Evolutionary conservation across 805 yeast genomes (phyloP), one percentile per base, ranked within the genome.

Genomic region (Grigorovia humatica): DNA sequence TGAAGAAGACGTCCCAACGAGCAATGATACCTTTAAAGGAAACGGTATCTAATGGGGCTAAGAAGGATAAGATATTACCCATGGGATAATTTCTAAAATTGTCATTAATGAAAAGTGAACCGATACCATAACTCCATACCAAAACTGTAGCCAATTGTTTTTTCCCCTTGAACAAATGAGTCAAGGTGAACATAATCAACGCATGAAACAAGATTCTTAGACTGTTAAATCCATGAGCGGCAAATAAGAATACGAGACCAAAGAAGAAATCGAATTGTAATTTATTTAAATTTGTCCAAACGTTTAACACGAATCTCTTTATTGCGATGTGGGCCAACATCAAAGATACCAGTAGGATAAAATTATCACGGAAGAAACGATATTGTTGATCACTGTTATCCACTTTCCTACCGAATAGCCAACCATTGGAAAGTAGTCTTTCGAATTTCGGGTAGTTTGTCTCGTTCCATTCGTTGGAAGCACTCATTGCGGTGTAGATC

Each of bases 1-100:
- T 93, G 75, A 82, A 93, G 59, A 86, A 88, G 3, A 93, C 97
- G 64, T 93, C 97, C 99, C 99, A 93, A 59, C 98, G 76, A 17
- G 81, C 74, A 54, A 93, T 82, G 13, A 90, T 76, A 0, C 98
- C 97, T 47, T 77, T 76, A 58, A 78, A 83, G 1, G 35, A 15
- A 13, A 48, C 12, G 0, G 77, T 59, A 60, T 88, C 96, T 58
- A 86, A 66, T 41, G 77, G 69, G 0, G 72, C 64, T n/a, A 86
- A 65, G 1, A 59, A 54, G 0, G 74, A 61, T 50, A 63, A 60
- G 7, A 81, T 46, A 9, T 62, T 59, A 0, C 79, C 82, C 47
- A 77, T 75, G 20, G 76, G 77, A 53, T 75, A 74, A 19, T 76
- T 73, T 49, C 89, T 74, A 54, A 74, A 80, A 49, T 70, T 71